These are phyloP conservation scores for Lactarius hatsudake DNA, from an alignment of 768 basidiomycete species.

Conservation along the genomic window DNA sequence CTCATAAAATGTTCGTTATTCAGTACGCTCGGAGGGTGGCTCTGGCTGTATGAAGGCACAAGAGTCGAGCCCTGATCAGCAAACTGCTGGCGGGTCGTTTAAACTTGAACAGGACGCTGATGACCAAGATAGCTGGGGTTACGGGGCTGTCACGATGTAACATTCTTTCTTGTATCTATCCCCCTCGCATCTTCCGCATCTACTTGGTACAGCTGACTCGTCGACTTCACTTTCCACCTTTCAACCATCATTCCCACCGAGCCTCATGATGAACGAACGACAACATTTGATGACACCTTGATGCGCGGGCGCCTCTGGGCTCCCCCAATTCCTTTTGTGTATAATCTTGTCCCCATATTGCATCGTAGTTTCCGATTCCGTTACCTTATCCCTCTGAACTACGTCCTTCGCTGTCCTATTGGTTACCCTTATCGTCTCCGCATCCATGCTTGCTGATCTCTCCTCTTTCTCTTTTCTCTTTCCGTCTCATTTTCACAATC, in stretches of 20 bases:
- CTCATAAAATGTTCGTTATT: neutral
- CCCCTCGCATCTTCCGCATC: neutral
- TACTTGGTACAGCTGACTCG: neutral
- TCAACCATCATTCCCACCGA: neutral
- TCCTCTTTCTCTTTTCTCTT: neutral
- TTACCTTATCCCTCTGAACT: conserved; percentile 11
- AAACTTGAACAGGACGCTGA: conserved; percentile 12
- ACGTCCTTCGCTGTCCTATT: neutral
- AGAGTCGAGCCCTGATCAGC: conserved; percentile 29
- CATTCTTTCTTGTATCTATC: no score
- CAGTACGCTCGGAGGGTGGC: conserved; percentile 81
- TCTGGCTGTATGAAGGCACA: conserved; percentile 63
- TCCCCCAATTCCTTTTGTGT: neutral
- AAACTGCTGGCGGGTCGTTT: conserved; percentile 5
- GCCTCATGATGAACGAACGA: neutral
- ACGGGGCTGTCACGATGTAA: conserved; percentile 5
- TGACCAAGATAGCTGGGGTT: conserved; percentile 10
- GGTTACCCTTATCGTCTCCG: conserved; percentile 3
- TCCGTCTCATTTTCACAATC: conserved; percentile 6
- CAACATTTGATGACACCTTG: conserved; percentile 6
- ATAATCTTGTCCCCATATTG: neutral
- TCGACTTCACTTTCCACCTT: neutral
- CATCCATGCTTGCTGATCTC: conserved; percentile 11
- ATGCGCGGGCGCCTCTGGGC: neutral
- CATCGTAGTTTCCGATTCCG: conserved; percentile 3